Evolutionary conservation across 2,329 filamentous ascomycete species (phyloP), one percentile per base, ranked within the genome.

Genomic region (Teratosphaeria epicoccoides): DNA sequence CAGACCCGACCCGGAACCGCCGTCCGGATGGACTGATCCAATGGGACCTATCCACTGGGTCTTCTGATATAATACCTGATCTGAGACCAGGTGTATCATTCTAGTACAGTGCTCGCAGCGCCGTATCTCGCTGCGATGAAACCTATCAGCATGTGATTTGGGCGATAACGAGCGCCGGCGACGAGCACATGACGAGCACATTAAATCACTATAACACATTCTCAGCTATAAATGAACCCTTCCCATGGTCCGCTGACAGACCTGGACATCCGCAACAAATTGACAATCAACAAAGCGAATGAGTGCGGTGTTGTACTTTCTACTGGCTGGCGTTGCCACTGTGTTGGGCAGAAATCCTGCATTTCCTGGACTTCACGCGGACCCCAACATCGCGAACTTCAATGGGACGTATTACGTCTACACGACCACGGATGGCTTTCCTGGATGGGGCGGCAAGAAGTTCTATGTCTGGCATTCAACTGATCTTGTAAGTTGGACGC

Each of bases 391-490:
- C 23, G 71, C 64, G 17, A 64, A 72, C 14, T 73, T 72, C 50
- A 64, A 68, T 49, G 62, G 70, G 17, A 69, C 66, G 4, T 76
- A 73, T 55, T 76, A 76, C 61, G 69, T 76, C 43, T 76, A 74
- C 52, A 66, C 68, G 1, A 77, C 74, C 0, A 73, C 72, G 0
- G 74, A 76, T 47, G 73, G 74, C 11, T 69, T 67, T 46, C 49
- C 66, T 1, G 67, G 68, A 26, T 76, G 74, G 74, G 67, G 71
- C 0, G 72, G 72, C 3, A 67, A 75, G 26, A 63, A 65, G n/a
- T 76, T 76, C 55, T 76, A 73, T 56, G 67, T 66, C 46, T 76
- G 74, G 74, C 72, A 71, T 51, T 75, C 73, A 0, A 55, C 57
- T 3, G 66, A 76, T 50, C 66, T 76, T 1, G 66, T 69, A 1